phyloP scores from a whole-genome alignment of 73 alveolate genomes.

The Paramecium caudatum region DNA sequence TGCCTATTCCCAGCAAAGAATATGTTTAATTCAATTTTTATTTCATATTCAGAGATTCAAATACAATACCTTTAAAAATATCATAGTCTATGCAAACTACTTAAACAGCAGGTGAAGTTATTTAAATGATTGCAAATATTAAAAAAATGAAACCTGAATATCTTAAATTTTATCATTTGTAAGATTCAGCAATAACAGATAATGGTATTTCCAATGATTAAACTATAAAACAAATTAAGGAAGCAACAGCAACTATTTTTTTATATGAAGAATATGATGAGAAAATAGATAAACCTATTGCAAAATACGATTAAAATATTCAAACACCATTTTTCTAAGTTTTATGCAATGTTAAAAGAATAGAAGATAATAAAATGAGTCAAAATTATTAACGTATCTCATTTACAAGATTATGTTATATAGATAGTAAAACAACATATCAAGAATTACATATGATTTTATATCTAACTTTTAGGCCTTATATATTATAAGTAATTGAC shows the following conservation, averaged over 20 bases:
- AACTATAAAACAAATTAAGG: constrained; percentile 25
- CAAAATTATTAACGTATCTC: background rate
- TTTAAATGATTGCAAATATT: constrained; percentile 14
- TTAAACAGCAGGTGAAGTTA: background rate
- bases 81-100: constrained; percentile 28
- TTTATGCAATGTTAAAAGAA: background rate
- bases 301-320: constrained; percentile 5
- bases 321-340: background rate
- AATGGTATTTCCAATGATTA: background rate
- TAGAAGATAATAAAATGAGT: background rate
- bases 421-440: background rate
- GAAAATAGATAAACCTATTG: constrained; percentile 22
- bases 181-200: constrained; percentile 24
- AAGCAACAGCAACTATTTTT: background rate
- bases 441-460: background rate
- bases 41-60: constrained; percentile 61
- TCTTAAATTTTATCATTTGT: background rate
- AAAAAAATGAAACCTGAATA: constrained; percentile 16
- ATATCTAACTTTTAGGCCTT: background rate
- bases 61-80: constrained; percentile 44
- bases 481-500: background rate
- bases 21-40: constrained; percentile 60
- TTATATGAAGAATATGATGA: constrained; percentile 48
- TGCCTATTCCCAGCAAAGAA: constrained; percentile 93
- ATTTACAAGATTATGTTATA: constrained; percentile 26